Percentiles rank a stretch among this genome's conserved stretches.
Evolutionary conservation across 176 grass and related monocot species (phyloP).

Genomic region (Oryza officinalis): DNA sequence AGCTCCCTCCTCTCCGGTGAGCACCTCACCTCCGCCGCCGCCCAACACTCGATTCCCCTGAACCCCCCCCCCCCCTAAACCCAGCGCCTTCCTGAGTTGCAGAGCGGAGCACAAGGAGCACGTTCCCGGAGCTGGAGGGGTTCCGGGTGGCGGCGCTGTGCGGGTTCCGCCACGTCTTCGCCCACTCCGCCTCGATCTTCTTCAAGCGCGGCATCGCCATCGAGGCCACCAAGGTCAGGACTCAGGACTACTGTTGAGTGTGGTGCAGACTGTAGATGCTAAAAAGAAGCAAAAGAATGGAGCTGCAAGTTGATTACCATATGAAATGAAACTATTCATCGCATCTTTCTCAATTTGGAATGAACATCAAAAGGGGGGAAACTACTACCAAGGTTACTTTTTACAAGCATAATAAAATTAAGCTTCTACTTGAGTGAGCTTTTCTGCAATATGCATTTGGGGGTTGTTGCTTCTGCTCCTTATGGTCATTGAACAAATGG

Average conservation of each 20-base stretch:
- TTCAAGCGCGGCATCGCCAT: constrained; percentile 83
- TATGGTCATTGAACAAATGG: no score
- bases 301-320: no score
- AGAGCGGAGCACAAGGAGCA: constrained; percentile 95
- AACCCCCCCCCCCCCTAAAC: neutral
- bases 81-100: neutral
- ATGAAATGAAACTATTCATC: no score
- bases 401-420: no score
- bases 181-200: constrained; percentile 82
- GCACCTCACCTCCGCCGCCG: neutral
- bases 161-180: constrained; percentile 88
- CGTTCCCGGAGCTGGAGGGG: constrained; percentile 77
- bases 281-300: no score
- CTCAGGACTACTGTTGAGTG: neutral
- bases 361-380: no score
- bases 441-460: no score
- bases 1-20: constrained; percentile 93
- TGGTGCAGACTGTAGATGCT: no score
- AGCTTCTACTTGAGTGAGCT: no score
- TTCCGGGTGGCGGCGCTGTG: constrained; percentile 68
- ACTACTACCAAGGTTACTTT: no score
- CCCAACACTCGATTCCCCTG: neutral
- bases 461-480: no score
- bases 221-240: constrained; percentile 52
- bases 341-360: no score